Evolutionary conservation across 1,284 basidiomycete species (phyloP).

Genomic region (Cryptococcus sp.): DNA sequence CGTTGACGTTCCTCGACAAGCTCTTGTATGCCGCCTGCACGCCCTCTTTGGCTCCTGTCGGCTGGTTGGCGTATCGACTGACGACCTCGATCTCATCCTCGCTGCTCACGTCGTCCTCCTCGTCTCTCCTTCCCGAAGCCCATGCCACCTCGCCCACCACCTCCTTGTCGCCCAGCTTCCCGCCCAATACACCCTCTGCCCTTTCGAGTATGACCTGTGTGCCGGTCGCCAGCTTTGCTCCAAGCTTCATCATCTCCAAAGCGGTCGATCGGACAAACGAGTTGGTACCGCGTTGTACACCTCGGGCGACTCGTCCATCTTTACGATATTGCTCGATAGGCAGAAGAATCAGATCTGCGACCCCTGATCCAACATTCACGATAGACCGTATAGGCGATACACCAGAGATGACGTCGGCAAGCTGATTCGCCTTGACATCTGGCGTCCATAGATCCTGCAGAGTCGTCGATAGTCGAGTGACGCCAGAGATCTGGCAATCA

Average conservation of each 20-base stretch:
- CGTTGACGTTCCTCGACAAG: slow-evolving; percentile 74
- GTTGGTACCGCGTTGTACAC: slow-evolving; percentile 87
- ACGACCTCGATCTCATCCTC: slow-evolving; percentile 54
- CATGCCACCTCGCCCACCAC: slow-evolving; percentile 15
- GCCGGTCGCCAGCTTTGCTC: slow-evolving; percentile 90
- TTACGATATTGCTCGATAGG: slow-evolving; percentile 97
- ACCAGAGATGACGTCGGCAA: slow-evolving; percentile 95
- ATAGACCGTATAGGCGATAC: slow-evolving; percentile 90
- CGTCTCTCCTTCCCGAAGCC: background rate
- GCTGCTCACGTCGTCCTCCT: slow-evolving; percentile 13
- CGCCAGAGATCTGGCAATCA: slow-evolving; percentile 69
- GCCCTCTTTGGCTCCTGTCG: slow-evolving; percentile 73
- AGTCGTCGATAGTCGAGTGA: slow-evolving; percentile 78
- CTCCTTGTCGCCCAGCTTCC: slow-evolving; percentile 35
- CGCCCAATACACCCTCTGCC: slow-evolving; percentile 86
- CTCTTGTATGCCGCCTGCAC: slow-evolving; percentile 85
- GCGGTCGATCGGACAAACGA: slow-evolving; percentile 90
- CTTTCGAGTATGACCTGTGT: slow-evolving; percentile 96
- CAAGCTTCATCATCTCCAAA: slow-evolving; percentile 88
- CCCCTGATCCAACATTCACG: slow-evolving; percentile 92
- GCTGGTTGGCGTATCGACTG: slow-evolving; percentile 88
- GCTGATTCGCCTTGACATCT: slow-evolving; percentile 96
- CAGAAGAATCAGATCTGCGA: slow-evolving; percentile 89
- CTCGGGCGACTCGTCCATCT: slow-evolving; percentile 86
- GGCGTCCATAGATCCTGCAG: slow-evolving; percentile 98